Conservation (phyloP, 441 rosid genomes). For the Populus hybrid region DNA sequence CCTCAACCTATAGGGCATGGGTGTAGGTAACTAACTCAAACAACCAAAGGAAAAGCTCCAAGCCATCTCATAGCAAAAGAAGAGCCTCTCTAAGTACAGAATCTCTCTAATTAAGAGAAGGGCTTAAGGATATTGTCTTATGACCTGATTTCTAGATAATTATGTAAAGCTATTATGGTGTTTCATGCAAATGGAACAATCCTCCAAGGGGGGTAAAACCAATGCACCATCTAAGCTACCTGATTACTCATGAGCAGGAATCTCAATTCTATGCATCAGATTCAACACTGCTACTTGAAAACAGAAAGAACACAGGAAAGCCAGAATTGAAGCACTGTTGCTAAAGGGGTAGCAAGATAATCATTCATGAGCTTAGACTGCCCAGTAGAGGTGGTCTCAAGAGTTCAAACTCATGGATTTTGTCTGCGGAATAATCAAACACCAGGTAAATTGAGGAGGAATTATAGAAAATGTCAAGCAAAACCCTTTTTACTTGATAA, state of each 20-base stretch:
- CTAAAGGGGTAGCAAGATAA: neutral
- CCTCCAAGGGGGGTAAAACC: neutral
- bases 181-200: neutral
- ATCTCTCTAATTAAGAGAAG: neutral
- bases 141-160: neutral
- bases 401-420: neutral
- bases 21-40: neutral
- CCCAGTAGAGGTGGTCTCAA: neutral
- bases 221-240: neutral
- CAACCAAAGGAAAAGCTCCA: neutral
- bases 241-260: conserved; percentile 43
- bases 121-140: neutral
- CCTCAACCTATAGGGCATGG: neutral
- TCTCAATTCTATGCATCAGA: neutral
- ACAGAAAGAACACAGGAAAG: neutral
- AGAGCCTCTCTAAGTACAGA: neutral
- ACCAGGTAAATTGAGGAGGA: neutral
- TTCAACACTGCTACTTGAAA: neutral
- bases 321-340: neutral
- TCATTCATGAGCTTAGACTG: neutral
- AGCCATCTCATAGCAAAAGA: neutral
- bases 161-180: neutral
- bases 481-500: neutral
- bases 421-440: neutral
- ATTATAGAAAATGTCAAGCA: neutral